Percentiles rank a stretch among this genome's conserved stretches.
phyloP scores from a whole-genome alignment of 2,329 filamentous ascomycete genomes.

The Albifimbria verrucaria region DNA sequence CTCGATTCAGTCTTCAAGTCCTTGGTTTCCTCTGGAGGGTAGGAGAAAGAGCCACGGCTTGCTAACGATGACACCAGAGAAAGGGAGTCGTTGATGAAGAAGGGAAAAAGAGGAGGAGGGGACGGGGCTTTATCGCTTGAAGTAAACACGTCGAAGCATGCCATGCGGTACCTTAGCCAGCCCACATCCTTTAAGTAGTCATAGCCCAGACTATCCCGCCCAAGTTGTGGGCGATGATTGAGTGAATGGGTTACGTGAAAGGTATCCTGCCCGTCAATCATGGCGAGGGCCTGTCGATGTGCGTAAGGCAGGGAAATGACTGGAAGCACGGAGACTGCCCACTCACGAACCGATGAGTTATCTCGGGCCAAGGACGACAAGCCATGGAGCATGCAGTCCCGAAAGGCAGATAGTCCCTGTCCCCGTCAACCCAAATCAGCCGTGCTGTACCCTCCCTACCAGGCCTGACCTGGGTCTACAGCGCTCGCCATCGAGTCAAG shows the following conservation, averaged over 20 bases:
- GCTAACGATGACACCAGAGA: neutral
- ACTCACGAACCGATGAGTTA: slow-evolving; percentile 24
- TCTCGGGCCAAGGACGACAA: slow-evolving; percentile 11
- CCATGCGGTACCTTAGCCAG: slow-evolving; percentile 5
- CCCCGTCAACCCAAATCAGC: neutral
- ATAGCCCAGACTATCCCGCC: slow-evolving; percentile 12
- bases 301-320: slow-evolving; percentile 15
- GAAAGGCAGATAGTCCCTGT: neutral
- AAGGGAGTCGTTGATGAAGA: neutral
- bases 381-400: neutral
- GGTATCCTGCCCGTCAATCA: slow-evolving; percentile 1
- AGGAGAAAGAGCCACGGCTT: slow-evolving; percentile 12
- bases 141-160: neutral
- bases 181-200: slow-evolving; percentile 24
- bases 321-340: slow-evolving; percentile 12
- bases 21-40: slow-evolving; percentile 12
- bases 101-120: neutral
- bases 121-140: neutral
- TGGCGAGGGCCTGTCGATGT: slow-evolving; percentile 20
- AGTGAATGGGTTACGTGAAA: slow-evolving; percentile 4
- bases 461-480: neutral
- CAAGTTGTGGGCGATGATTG: slow-evolving; percentile 4
- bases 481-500: neutral
- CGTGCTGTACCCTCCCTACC: too few species aligned
- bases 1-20: neutral